A percentile compares a stretch with the other conserved stretches of the same genome.
These are phyloP conservation scores for Boletus rubescentipes DNA, from an alignment of 768 basidiomycete genomes.

Conservation along the genomic window DNA sequence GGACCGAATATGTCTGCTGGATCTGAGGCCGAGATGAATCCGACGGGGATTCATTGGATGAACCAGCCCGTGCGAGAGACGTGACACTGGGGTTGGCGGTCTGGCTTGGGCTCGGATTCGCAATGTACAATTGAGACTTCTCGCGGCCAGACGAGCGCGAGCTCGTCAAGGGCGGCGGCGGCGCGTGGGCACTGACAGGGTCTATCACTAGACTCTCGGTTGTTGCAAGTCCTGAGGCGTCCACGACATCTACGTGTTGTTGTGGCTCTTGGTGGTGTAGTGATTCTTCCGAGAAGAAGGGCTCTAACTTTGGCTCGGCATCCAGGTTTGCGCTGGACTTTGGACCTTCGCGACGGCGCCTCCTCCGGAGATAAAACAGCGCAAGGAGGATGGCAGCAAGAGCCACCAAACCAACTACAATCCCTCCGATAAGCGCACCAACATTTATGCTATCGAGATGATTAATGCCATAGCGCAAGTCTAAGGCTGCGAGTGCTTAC, in stretches of 20 bases:
- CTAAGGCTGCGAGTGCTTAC: not conserved
- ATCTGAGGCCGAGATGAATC: not conserved
- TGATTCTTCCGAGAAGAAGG: constrained; percentile 1
- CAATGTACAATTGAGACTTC: not conserved
- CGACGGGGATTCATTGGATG: not conserved
- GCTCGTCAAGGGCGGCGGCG: not conserved
- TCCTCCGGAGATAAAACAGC: constrained; percentile 1
- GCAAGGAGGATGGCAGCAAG: constrained; percentile 2
- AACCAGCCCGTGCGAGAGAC: not conserved
- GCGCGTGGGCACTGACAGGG: not conserved
- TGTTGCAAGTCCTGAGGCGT: not conserved
- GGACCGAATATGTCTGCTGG: constrained; percentile 8
- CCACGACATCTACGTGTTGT: not conserved
- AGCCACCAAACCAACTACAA: constrained; percentile 10
- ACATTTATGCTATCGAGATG: not conserved
- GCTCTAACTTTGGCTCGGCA: not conserved
- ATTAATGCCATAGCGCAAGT: not conserved
- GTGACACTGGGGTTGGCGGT: not conserved
- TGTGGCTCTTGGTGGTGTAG: not conserved
- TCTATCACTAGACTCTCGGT: not conserved
- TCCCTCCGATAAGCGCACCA: constrained; percentile 12
- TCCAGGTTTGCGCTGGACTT: not conserved
- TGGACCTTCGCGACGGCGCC: not conserved
- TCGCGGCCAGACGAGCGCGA: not conserved
- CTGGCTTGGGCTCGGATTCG: not conserved